Conservation (phyloP, 768 basidiomycete species). For the Mycena haematopus region DNA sequence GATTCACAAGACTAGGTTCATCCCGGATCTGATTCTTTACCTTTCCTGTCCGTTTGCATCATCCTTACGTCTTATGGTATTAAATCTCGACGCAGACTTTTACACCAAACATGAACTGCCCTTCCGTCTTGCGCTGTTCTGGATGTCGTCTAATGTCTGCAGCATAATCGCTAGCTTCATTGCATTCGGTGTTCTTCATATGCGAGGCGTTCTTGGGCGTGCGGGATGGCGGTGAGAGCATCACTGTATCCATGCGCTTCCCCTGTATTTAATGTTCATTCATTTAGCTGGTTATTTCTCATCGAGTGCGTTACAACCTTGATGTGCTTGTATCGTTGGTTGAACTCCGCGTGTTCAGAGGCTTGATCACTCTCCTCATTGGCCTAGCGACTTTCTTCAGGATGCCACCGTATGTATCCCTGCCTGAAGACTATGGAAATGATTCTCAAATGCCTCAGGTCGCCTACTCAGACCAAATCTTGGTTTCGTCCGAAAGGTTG, state of each 20-base stretch:
- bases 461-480: constrained; percentile 62
- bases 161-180: constrained; percentile 59
- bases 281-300: constrained; percentile 60
- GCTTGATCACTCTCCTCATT: constrained; percentile 56
- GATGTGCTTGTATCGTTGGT: background rate
- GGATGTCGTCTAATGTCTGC: constrained; percentile 55
- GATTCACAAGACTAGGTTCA: constrained; percentile 44
- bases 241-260: constrained; percentile 16
- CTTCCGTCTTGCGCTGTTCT: constrained; percentile 60
- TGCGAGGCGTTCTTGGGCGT: constrained; percentile 59
- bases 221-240: constrained; percentile 55
- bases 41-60: constrained; percentile 53
- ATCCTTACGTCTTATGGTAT: background rate
- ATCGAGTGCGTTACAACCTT: constrained; percentile 46
- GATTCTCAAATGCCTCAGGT: constrained; percentile 26
- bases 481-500: constrained; percentile 68
- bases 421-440: background rate
- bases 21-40: constrained; percentile 67
- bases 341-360: constrained; percentile 35
- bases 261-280: background rate
- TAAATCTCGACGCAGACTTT: constrained; percentile 47
- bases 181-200: constrained; percentile 64
- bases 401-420: constrained; percentile 50
- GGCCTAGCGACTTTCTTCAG: constrained; percentile 62
- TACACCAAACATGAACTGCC: constrained; percentile 68